Evolutionary conservation across 495 filamentous ascomycete genomes (phyloP).

Genomic region (Podospora tetraspora): DNA sequence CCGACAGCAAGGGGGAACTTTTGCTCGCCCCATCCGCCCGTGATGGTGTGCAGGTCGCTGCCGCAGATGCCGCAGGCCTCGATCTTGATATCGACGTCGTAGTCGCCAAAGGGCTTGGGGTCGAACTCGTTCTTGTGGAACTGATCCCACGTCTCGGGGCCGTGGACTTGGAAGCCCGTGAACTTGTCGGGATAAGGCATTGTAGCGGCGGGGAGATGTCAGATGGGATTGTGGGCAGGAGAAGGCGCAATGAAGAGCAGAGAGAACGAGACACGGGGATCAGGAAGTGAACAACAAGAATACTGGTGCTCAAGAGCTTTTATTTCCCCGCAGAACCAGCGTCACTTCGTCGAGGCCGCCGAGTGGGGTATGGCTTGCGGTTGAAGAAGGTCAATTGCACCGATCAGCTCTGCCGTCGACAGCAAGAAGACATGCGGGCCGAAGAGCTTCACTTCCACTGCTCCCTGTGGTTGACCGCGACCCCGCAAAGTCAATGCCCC

Average conservation of each 20-base stretch:
- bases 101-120: constrained; percentile 54
- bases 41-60: constrained; percentile 54
- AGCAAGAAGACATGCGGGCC: not conserved
- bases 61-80: constrained; percentile 53
- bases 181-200: constrained; percentile 40
- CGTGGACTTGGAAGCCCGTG: constrained; percentile 52
- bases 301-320: not conserved
- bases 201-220: not conserved
- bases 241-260: not conserved
- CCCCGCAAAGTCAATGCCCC: not conserved
- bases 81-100: constrained; percentile 55
- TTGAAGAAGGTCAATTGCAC: not conserved
- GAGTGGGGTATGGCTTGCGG: not conserved
- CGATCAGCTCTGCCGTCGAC: not conserved
- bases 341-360: not conserved
- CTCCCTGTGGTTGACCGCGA: not conserved
- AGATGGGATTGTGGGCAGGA: not conserved
- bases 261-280: not conserved
- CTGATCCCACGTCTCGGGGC: constrained; percentile 45
- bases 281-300: not conserved
- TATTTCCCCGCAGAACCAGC: not conserved
- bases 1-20: constrained; percentile 50
- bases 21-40: constrained; percentile 51
- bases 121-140: constrained; percentile 54
- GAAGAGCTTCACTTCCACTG: not conserved